These are phyloP conservation scores for Teunomyces cretensis DNA, from an alignment of 805 yeast species.

Conservation along the genomic window DNA sequence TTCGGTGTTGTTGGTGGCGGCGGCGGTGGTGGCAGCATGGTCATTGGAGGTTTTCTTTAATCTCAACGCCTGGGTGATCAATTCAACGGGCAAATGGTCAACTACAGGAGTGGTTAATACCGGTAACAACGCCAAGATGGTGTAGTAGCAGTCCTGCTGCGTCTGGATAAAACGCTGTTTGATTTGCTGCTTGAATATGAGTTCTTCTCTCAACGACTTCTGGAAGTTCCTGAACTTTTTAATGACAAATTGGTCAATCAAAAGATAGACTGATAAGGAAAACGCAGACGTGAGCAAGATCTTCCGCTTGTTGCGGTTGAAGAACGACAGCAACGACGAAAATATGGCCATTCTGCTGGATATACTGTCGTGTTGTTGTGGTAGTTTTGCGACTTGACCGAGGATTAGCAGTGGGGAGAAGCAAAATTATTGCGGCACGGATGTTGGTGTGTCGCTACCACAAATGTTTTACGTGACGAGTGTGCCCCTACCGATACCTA, in stretches of 20 bases:
- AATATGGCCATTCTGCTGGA: constrained; percentile 35
- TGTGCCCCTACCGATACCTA: too few species aligned
- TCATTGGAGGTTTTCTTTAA: constrained; percentile 46
- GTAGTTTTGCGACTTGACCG: not conserved
- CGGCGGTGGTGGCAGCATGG: constrained; percentile 4
- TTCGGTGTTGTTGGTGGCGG: constrained; percentile 13
- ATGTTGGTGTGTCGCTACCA: not conserved
- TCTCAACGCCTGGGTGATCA: constrained; percentile 67
- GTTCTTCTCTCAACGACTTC: constrained; percentile 39
- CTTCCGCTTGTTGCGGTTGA: constrained; percentile 41
- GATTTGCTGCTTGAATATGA: constrained; percentile 50
- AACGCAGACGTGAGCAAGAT: constrained; percentile 33
- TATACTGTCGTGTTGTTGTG: not conserved
- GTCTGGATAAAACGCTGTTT: constrained; percentile 86
- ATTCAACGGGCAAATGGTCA: constrained; percentile 66
- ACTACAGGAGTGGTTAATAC: constrained; percentile 67
- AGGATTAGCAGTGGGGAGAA: constrained; percentile 1
- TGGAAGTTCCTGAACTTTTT: constrained; percentile 40
- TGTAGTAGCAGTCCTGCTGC: constrained; percentile 83
- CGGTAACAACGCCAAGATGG: constrained; percentile 79
- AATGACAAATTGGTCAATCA: constrained; percentile 39
- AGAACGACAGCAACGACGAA: constrained; percentile 39
- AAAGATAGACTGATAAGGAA: constrained; percentile 34
- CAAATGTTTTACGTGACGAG: too few species aligned
- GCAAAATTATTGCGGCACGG: not conserved